Evolutionary conservation across 2,329 filamentous ascomycete genomes (phyloP), one percentile per base, ranked within the genome.

Genomic region (Mycogone perniciosa): DNA sequence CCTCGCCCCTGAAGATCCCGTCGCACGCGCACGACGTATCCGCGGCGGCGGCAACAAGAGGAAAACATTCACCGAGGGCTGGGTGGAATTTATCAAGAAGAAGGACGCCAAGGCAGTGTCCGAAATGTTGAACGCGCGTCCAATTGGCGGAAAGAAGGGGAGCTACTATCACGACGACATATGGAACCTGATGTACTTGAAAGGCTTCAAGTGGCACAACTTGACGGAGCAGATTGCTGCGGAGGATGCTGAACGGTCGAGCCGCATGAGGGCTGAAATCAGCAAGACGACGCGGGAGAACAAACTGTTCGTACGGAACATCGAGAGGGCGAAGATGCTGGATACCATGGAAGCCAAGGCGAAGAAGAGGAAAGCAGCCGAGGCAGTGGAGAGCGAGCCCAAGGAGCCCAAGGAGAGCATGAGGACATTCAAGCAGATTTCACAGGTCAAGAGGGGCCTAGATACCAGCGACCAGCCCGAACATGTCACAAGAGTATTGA

Each of bases 81-180:
- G 89, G 89, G 82, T 93, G 30, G 89, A 95, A 66, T 95, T 92
- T 61, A 67, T 82, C 34, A 76, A 78, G 55, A 93, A 93, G 68
- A 77, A 77, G 56, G 84, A 91, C 55, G 89, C 89, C 34, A 89
- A 91, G 66, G 73, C 80, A n/a, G 85, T 81, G 0, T 87, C 84
- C 45, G 85, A 89, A 58, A 76, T 86, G 29, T 74, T 95, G 45
- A 95, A 95, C 63, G 85, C 86, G 39, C 80, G 80, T 56, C 88
- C 79, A 9, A 87, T 93, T 53, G 88, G 88, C 46, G 89, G 89
- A 29, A 91, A 91, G 71, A 95, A 95, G 71, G 80, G 88, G 9
- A 81, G 79, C 44, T 89, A 87, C 65, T 95, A 92, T 71, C 82
- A 87, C 60, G 89, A 95, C 65, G 89, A 95, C 65, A 78, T 95